phyloP scores from a whole-genome alignment of 2,329 filamentous ascomycete genomes.

The Cladosporium sp. region DNA sequence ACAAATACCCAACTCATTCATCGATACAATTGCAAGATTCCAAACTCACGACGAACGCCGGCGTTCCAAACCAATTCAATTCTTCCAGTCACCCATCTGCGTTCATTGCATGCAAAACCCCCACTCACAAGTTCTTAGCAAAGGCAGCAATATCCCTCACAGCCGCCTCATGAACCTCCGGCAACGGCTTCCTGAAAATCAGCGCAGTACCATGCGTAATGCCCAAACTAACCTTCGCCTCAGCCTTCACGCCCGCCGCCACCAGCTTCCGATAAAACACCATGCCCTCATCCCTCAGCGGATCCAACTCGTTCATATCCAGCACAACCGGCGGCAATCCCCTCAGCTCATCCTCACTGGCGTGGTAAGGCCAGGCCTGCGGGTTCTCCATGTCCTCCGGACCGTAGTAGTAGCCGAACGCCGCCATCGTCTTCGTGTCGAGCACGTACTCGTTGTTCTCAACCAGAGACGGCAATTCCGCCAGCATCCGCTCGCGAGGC shows the following conservation, averaged over 20 bases:
- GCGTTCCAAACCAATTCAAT: not conserved
- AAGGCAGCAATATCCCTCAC: conserved; percentile 23
- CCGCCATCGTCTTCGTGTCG: conserved; percentile 15
- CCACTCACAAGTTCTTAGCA: conserved; percentile 20
- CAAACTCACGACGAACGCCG: no score
- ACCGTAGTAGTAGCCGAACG: conserved; percentile 22
- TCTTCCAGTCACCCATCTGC: no score
- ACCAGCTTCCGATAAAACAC: conserved; percentile 25
- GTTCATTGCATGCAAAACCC: no score
- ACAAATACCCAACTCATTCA: not conserved
- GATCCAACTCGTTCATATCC: conserved; percentile 29
- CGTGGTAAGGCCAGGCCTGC: conserved; percentile 30
- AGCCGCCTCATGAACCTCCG: conserved; percentile 22
- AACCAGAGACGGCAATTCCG: conserved; percentile 25
- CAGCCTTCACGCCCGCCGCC: conserved; percentile 23
- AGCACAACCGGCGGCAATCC: conserved; percentile 28
- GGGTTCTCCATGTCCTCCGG: conserved; percentile 20
- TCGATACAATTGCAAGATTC: no score
- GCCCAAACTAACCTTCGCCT: conserved; percentile 25
- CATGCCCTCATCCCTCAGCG: conserved; percentile 29
- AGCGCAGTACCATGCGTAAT: conserved; percentile 21
- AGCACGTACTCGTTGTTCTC: conserved; percentile 28
- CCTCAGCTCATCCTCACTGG: conserved; percentile 24
- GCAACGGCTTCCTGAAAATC: conserved; percentile 23
- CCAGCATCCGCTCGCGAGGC: conserved; percentile 18